These are phyloP conservation scores for Anisodus tanguticus DNA, from an alignment of 257 asterid species.

Conservation along the genomic window DNA sequence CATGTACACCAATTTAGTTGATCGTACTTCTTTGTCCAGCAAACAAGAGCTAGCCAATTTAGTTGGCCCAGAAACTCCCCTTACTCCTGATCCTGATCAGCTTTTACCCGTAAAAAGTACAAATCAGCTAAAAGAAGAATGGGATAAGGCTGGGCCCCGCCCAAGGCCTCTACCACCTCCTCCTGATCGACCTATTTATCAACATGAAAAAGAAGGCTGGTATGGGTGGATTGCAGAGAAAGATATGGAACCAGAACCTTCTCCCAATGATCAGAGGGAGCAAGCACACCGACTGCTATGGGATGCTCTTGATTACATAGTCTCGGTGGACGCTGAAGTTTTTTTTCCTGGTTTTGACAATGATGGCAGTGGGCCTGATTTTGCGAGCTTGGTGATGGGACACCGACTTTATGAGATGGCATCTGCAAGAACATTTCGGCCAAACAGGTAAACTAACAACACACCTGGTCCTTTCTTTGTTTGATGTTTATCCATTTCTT, in stretches of 20 bases:
- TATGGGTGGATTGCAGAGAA: slow-evolving; percentile 92
- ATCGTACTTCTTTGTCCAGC: slow-evolving; percentile 94
- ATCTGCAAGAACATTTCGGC: slow-evolving; percentile 85
- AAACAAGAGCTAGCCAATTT: slow-evolving; percentile 66
- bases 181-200: slow-evolving; percentile 90
- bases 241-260: slow-evolving; percentile 81
- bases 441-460: slow-evolving; percentile 66
- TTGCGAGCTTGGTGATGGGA: slow-evolving; percentile 91
- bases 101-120: slow-evolving; percentile 62
- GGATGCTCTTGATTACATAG: slow-evolving; percentile 98
- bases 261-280: slow-evolving; percentile 73
- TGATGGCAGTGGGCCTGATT: slow-evolving; percentile 92
- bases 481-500: slow-evolving; percentile 22
- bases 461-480: neutral
- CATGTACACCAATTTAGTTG: slow-evolving; percentile 90
- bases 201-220: slow-evolving; percentile 97
- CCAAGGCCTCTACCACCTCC: slow-evolving; percentile 99
- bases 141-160: slow-evolving; percentile 97
- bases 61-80: slow-evolving; percentile 69
- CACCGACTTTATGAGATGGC: slow-evolving; percentile 84
- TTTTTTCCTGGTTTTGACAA: slow-evolving; percentile 93
- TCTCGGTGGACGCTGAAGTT: slow-evolving; percentile 87
- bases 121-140: slow-evolving; percentile 73
- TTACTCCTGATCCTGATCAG: slow-evolving; percentile 60
- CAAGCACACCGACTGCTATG: slow-evolving; percentile 87